phyloP scores from a whole-genome alignment of 1,139 yeast species.

The Nakaseomyces kungkrabaensis region DNA sequence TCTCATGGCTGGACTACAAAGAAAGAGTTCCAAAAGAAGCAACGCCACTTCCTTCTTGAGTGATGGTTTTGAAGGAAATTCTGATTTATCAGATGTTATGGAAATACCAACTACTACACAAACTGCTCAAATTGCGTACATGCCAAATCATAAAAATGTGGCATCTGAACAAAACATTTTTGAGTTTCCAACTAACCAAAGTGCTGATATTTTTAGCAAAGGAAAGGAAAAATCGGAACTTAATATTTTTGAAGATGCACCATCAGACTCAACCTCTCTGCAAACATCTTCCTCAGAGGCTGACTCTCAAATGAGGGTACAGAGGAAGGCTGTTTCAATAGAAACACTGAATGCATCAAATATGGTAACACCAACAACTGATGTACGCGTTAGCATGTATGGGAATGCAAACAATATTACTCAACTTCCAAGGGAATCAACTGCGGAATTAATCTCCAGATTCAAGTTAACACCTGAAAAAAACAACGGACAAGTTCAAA shows the following conservation, averaged over 20 bases:
- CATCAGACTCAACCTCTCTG: constrained; percentile 18
- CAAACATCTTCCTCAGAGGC: constrained; percentile 18
- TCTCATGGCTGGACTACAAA: constrained; percentile 9
- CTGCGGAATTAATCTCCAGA: constrained; percentile 28
- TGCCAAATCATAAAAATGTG: constrained; percentile 4
- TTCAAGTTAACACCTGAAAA: constrained; percentile 24
- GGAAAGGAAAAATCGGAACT: constrained; percentile 5
- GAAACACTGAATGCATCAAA: constrained; percentile 26
- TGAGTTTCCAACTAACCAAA: neutral
- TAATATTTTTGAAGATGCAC: constrained; percentile 27
- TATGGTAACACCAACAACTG: constrained; percentile 23
- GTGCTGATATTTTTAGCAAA: neutral
- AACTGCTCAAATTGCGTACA: constrained; percentile 23
- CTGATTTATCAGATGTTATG: constrained; percentile 23
- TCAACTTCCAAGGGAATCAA: constrained; percentile 24
- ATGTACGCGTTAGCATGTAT: constrained; percentile 27
- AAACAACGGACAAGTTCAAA: constrained; percentile 11
- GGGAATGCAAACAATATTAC: constrained; percentile 14
- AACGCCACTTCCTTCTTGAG: neutral
- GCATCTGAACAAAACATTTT: neutral
- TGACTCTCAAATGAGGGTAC: constrained; percentile 18
- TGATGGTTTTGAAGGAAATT: constrained; percentile 11
- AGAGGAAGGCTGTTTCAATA: constrained; percentile 27
- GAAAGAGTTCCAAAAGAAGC: constrained; percentile 2
- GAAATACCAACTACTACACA: constrained; percentile 23